These are phyloP conservation scores for Filobasidium floriforme DNA, from an alignment of 768 basidiomycete genomes.

Conservation along the genomic window DNA sequence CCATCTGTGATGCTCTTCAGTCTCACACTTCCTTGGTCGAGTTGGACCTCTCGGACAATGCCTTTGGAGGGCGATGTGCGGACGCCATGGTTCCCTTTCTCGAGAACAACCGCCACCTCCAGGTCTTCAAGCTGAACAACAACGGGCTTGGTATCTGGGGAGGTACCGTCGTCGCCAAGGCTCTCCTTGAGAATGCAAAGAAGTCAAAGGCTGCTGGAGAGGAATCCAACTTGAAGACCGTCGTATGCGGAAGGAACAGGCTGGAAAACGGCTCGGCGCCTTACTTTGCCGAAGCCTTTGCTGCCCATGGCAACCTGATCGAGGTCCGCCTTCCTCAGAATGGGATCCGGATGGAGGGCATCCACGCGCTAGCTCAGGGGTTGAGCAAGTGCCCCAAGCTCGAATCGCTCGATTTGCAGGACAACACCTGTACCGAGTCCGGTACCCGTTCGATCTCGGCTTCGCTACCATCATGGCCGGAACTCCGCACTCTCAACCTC, in stretches of 20 bases:
- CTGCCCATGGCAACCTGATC: conserved; percentile 62
- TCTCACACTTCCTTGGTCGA: conserved; percentile 72
- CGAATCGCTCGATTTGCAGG: conserved; percentile 79
- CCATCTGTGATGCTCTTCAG: conserved; percentile 79
- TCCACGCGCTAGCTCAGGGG: conserved; percentile 67
- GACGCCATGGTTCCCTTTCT: conserved; percentile 89
- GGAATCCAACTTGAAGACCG: conserved; percentile 61
- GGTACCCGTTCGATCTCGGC: conserved; percentile 55
- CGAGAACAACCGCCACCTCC: conserved; percentile 69
- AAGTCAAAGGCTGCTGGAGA: conserved; percentile 56
- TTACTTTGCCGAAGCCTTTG: conserved; percentile 80
- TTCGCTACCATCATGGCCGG: conserved; percentile 62
- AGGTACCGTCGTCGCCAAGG: conserved; percentile 74
- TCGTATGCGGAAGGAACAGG: conserved; percentile 94
- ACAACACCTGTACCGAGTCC: conserved; percentile 51
- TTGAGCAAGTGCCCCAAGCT: conserved; percentile 61
- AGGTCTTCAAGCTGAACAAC: conserved; percentile 84
- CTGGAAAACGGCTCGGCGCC: conserved; percentile 80
- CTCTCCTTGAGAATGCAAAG: conserved; percentile 67
- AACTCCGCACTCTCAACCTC: conserved; percentile 70
- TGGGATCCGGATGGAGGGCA: conserved; percentile 88
- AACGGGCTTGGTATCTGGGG: conserved; percentile 91
- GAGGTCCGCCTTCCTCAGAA: conserved; percentile 97
- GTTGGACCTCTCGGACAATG: conserved; percentile 89
- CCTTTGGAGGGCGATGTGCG: conserved; percentile 89